phyloP scores from a whole-genome alignment of 2,329 filamentous ascomycete genomes.

The Sordariomycetes sp. region DNA sequence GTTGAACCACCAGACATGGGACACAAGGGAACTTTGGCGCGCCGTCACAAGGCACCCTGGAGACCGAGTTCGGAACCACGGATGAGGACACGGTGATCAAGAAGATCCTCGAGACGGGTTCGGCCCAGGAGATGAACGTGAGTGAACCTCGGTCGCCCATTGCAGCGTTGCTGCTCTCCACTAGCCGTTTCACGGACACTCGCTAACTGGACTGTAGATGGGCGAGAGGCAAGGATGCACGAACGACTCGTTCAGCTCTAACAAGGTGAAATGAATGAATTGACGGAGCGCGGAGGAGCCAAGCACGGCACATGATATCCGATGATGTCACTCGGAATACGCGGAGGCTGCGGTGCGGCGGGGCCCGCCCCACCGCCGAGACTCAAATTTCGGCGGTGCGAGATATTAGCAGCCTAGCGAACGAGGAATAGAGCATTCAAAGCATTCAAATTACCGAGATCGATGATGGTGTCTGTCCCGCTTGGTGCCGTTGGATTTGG shows the following conservation, averaged over 20 bases:
- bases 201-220: slow-evolving; percentile 1
- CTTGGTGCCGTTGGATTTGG: background rate
- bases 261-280: background rate
- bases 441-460: background rate
- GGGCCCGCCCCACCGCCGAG: background rate
- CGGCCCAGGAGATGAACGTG: slow-evolving; percentile 50
- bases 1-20: slow-evolving; percentile 54
- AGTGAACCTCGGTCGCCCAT: slow-evolving; percentile 10
- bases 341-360: background rate
- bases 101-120: slow-evolving; percentile 70
- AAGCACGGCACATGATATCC: background rate
- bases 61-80: slow-evolving; percentile 78
- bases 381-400: background rate
- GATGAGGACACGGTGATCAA: slow-evolving; percentile 72
- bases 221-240: background rate
- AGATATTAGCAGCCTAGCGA: background rate
- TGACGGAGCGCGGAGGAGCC: background rate
- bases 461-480: background rate
- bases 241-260: slow-evolving; percentile 1
- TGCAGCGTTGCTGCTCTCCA: background rate
- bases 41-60: slow-evolving; percentile 64
- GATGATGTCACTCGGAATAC: background rate
- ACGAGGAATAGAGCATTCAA: background rate
- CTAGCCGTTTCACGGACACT: background rate
- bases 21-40: slow-evolving; percentile 68